Base-by-base conservation (phyloP, 352 stramenopile species). In the Lagenidium giganteum region DNA sequence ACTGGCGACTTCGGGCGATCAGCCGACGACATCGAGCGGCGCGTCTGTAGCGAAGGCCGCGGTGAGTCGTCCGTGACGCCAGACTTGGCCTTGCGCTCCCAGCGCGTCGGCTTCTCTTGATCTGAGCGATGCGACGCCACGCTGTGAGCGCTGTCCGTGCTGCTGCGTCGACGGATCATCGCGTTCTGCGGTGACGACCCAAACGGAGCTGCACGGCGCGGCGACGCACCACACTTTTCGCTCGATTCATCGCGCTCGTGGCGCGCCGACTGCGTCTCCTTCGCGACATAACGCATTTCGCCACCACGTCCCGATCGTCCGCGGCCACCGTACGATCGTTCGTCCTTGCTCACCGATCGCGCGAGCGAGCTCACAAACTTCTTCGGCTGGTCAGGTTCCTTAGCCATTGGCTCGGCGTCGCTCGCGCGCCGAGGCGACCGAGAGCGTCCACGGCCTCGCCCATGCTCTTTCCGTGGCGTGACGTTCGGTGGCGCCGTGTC, bases 61-160 rank as follows among this genome's bases (percentile, higher is more conserved):
- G 9, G 28, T 16, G n/a, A 25, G 30, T 30, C 45, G 9, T 61
- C 40, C 17, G 67, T 43, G 18, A 47, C 33, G 29, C 53, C 57
- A 28, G 34, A 20, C 37, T 60, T 41, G 1, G 49, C 35, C 33
- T 71, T 69, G n/a, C n/a, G n/a, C n/a, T 14, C 9, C 9, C 28
- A 32, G 9, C 28, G 14, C 9, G 9, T 32, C 28, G 28, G 14
- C 28, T 32, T 14, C 9, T 32, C 9, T 14, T 9, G 28, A 14
- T 14, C 27, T 42, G 43, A 28, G 47, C 30, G 18, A 13, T 47
- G 37, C 11, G 47, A 64, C 8, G 55, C 35, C 21, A 52, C 49
- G n/a, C 55, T 64, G 17, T 65, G 49, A 7, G 56, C 29, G 37
- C 56, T 65, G 11, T 57, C 49, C 26, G 35, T 51, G 9, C 54